Conservation (phyloP, 2,329 filamentous ascomycete species). For the Beauveria bassiana region DNA sequence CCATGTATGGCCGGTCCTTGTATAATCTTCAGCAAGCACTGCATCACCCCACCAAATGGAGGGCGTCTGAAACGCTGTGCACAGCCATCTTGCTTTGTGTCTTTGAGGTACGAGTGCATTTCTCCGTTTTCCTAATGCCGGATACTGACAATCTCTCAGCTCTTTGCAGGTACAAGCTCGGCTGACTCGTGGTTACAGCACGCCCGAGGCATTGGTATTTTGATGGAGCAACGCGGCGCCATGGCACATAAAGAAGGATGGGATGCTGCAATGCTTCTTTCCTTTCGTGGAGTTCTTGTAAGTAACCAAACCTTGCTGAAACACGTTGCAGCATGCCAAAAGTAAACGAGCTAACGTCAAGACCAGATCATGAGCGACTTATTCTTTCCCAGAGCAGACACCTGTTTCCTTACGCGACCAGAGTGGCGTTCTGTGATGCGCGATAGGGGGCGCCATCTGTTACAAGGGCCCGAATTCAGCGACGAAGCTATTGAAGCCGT, state of each 20-base stretch:
- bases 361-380: constrained; percentile 30
- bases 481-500: constrained; percentile 19
- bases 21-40: constrained; percentile 27
- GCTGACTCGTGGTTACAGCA: constrained; percentile 32
- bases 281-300: constrained; percentile 30
- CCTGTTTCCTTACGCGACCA: constrained; percentile 29
- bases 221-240: constrained; percentile 32
- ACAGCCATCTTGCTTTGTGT: constrained; percentile 33
- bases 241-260: constrained; percentile 26
- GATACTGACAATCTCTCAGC: constrained; percentile 16
- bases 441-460: constrained; percentile 19
- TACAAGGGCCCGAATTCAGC: constrained; percentile 18
- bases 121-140: background rate
- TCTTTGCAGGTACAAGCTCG: constrained; percentile 34
- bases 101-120: constrained; percentile 27
- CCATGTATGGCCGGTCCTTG: constrained; percentile 31
- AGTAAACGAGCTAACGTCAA: background rate
- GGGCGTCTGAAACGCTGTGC: constrained; percentile 32
- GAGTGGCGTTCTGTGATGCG: constrained; percentile 29
- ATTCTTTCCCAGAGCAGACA: constrained; percentile 26
- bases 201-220: constrained; percentile 28
- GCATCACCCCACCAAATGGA: constrained; percentile 30
- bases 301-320: constrained; percentile 10
- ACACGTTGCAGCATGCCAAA: background rate
- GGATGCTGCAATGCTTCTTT: constrained; percentile 30